phyloP scores from a whole-genome alignment of 225 moss, liverwort and hornwort genomes.

The Thuidium tamariscinum region DNA sequence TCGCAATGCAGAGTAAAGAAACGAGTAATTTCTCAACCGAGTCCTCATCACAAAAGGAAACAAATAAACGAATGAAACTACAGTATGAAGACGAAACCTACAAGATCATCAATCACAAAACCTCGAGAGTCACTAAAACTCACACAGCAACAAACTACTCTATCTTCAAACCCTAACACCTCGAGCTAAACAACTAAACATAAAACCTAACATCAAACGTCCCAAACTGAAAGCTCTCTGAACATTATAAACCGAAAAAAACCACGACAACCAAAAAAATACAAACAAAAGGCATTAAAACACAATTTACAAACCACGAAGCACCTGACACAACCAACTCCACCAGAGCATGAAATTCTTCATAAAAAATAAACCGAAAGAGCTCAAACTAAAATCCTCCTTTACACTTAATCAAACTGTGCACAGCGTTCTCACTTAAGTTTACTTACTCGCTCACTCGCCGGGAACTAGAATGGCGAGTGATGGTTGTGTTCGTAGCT shows the following conservation, averaged over 20 bases:
- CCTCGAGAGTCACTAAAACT: background rate
- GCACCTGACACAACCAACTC: background rate
- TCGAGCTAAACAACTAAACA: background rate
- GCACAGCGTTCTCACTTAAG: background rate
- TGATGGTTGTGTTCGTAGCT: background rate
- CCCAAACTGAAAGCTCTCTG: background rate
- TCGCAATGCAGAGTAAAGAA: slow-evolving; percentile 5
- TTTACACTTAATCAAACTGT: background rate
- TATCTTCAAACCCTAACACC: slow-evolving; percentile 14
- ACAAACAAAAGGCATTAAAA: background rate
- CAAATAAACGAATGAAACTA: background rate
- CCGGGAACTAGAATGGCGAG: background rate
- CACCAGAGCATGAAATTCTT: background rate
- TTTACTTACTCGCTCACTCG: background rate
- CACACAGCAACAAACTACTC: background rate
- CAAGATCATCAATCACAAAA: background rate
- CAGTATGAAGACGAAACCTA: background rate
- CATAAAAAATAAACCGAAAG: background rate
- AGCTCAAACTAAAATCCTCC: background rate
- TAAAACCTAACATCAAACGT: slow-evolving; percentile 14
- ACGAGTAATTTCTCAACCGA: background rate
- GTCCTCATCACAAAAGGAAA: background rate
- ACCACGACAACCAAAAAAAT: background rate
- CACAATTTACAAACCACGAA: background rate
- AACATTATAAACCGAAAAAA: background rate